Conservation (phyloP, 148 eudicot genomes). For the Rhododendron griersonianum region DNA sequence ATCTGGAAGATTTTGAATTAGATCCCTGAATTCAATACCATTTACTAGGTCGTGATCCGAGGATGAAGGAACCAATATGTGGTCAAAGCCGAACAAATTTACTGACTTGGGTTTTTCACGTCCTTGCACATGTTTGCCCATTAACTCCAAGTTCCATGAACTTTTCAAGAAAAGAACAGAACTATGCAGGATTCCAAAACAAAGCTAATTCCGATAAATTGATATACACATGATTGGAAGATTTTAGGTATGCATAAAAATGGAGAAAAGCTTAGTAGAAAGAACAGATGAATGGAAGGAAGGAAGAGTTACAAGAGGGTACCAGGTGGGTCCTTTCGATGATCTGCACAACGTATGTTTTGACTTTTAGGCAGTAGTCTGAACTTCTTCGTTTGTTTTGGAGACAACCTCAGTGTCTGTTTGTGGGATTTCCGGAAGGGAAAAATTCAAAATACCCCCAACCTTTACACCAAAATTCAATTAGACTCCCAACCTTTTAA, state of each 20-base stretch:
- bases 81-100: constrained; percentile 11
- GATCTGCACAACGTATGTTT: neutral
- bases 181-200: neutral
- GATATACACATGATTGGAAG: too few species aligned
- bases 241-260: too few species aligned
- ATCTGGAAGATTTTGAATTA: constrained; percentile 11
- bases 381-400: too few species aligned
- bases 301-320: neutral
- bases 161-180: neutral
- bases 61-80: constrained; percentile 12
- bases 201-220: neutral
- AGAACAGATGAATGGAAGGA: neutral
- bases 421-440: too few species aligned
- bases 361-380: too few species aligned
- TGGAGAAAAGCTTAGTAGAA: neutral
- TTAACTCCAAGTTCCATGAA: neutral
- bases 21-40: constrained; percentile 14
- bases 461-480: too few species aligned
- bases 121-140: constrained; percentile 17
- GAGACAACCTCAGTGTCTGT: too few species aligned
- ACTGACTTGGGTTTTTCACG: constrained; percentile 3
- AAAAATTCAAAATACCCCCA: too few species aligned
- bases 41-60: constrained; percentile 7
- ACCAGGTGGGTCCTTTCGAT: neutral
- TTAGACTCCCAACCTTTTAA: too few species aligned